phyloP scores from a whole-genome alignment of 2,329 filamentous ascomycete species.

The Fusarium tjaetaba region DNA sequence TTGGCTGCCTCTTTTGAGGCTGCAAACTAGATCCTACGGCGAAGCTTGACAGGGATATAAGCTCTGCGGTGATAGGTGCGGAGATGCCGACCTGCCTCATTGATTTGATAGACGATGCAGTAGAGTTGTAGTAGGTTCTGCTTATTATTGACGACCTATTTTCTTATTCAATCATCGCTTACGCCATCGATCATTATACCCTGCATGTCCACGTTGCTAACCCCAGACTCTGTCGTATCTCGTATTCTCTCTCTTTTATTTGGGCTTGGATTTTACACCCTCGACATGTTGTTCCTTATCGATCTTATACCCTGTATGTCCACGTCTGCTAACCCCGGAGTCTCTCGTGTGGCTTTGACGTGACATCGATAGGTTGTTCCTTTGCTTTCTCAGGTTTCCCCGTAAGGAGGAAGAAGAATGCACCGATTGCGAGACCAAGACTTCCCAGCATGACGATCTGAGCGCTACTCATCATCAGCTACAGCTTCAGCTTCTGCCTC shows the following conservation, averaged over 20 bases:
- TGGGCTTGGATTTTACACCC: background rate
- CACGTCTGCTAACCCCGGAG: background rate
- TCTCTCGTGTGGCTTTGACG: background rate
- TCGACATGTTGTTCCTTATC: background rate
- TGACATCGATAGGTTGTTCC: background rate
- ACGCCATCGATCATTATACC: conserved; percentile 15
- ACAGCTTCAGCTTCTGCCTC: background rate
- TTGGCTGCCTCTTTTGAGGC: conserved; percentile 26
- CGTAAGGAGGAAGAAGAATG: conserved; percentile 28
- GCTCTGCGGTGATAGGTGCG: background rate
- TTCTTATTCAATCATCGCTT: conserved; percentile 17
- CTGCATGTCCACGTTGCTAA: background rate
- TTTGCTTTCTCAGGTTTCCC: conserved; percentile 18
- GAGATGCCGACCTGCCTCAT: background rate
- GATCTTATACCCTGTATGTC: background rate
- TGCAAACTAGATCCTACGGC: conserved; percentile 3
- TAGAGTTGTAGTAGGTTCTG: background rate
- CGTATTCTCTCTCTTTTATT: background rate
- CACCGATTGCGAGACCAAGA: conserved; percentile 28
- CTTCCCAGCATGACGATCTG: conserved; percentile 15
- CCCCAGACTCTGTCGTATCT: background rate
- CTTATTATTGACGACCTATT: background rate
- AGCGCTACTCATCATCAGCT: conserved; percentile 3
- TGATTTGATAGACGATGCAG: background rate
- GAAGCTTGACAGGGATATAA: background rate